A percentile compares a stretch with the other conserved stretches of the same genome.
Conservation (phyloP, 257 asterid species). For the Fraxinus anomala region DNA sequence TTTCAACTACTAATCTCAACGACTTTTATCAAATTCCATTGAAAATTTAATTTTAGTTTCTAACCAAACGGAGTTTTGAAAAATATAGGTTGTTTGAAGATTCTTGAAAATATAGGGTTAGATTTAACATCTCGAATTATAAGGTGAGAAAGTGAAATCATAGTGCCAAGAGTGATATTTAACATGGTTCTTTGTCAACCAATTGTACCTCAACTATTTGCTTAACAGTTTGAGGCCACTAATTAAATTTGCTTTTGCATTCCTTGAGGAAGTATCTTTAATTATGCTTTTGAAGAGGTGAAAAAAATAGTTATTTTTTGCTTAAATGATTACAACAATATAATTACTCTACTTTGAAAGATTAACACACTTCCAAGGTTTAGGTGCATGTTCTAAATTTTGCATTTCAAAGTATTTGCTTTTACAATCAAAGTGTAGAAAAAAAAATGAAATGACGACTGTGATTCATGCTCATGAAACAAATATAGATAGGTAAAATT, state of each 20-base stretch:
- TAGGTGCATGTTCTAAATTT: background rate
- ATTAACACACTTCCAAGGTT: background rate
- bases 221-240: background rate
- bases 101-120: background rate
- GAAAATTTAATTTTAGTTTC: too few relatives aligned
- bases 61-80: too few relatives aligned
- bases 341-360: background rate
- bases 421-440: background rate
- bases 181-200: background rate
- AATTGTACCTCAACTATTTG: background rate
- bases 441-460: background rate
- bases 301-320: background rate
- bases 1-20: too few relatives aligned
- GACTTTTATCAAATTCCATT: too few relatives aligned
- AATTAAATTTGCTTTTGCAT: constrained; percentile 1
- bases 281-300: background rate
- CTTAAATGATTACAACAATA: background rate
- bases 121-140: background rate
- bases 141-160: background rate
- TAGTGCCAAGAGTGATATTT: background rate
- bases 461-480: background rate
- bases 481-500: background rate
- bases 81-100: constrained; percentile 1
- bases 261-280: background rate
- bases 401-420: background rate